Conservation (phyloP, 140 eudicot genomes). For the Artemisia princeps region DNA sequence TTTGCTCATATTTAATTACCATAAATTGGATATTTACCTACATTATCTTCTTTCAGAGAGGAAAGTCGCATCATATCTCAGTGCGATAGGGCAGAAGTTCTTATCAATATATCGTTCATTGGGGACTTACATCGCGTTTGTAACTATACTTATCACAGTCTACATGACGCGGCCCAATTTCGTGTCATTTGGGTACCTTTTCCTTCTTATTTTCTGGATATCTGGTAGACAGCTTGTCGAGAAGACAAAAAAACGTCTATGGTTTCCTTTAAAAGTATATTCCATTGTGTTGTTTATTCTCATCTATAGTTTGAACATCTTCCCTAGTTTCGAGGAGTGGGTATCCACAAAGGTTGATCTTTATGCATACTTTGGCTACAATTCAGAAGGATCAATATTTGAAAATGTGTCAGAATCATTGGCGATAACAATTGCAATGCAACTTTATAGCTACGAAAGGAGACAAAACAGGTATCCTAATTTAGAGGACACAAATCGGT, state of each 20-base stretch:
- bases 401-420: slow-evolving; percentile 81
- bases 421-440: slow-evolving; percentile 93
- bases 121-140: slow-evolving; percentile 77
- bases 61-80: slow-evolving; percentile 76
- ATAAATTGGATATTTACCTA: neutral
- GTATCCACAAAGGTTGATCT: slow-evolving; percentile 61
- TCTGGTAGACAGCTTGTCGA: slow-evolving; percentile 91
- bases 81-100: slow-evolving; percentile 78
- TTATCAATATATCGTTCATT: slow-evolving; percentile 68
- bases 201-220: slow-evolving; percentile 90
- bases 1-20: too few species aligned
- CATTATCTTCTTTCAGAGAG: slow-evolving; percentile 57
- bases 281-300: slow-evolving; percentile 62
- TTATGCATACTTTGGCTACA: slow-evolving; percentile 55
- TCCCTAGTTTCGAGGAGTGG: slow-evolving; percentile 63
- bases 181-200: slow-evolving; percentile 77
- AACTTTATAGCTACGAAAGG: slow-evolving; percentile 97
- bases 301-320: slow-evolving; percentile 66
- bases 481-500: slow-evolving; percentile 38
- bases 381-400: slow-evolving; percentile 58
- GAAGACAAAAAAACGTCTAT: slow-evolving; percentile 69
- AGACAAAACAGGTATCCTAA: slow-evolving; percentile 65
- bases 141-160: slow-evolving; percentile 81
- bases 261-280: slow-evolving; percentile 89
- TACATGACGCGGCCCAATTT: slow-evolving; percentile 74